A percentile compares a stretch with the other conserved stretches of the same genome.
Evolutionary conservation across 345 rosid genomes (phyloP).

Genomic region (Sonneratia caseolaris): DNA sequence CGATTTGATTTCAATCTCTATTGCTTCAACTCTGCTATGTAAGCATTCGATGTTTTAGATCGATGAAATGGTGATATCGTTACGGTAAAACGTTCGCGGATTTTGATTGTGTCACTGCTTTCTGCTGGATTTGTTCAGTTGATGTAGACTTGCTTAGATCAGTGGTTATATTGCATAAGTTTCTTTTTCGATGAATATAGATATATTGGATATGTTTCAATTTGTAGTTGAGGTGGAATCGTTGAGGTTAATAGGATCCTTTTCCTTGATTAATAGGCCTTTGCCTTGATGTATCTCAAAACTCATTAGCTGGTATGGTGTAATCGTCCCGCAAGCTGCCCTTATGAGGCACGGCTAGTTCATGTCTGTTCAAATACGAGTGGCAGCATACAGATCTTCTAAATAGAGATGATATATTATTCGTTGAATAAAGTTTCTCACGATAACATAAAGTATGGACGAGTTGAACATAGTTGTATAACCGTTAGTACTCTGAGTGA

Average conservation of each 20-base stretch:
- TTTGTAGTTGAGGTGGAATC: neutral
- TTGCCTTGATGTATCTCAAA: neutral
- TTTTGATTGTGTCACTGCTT: neutral
- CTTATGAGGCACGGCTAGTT: neutral
- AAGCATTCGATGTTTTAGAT: neutral
- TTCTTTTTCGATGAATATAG: no score
- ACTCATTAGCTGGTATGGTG: neutral
- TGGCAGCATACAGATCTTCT: neutral
- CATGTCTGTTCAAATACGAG: neutral
- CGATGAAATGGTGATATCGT: neutral
- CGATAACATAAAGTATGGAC: neutral
- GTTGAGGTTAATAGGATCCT: neutral
- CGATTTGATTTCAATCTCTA: neutral
- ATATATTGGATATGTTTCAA: neutral
- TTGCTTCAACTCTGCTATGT: neutral
- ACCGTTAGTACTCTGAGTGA: neutral
- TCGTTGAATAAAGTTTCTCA: no score
- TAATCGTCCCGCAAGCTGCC: neutral
- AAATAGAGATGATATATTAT: no score
- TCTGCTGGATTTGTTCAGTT: neutral
- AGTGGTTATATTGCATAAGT: no score
- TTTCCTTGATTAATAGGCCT: neutral
- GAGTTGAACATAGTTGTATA: neutral
- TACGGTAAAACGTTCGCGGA: neutral
- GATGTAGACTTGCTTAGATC: neutral